These are phyloP conservation scores for Diaporthe sp. DNA, from an alignment of 2,329 filamentous ascomycete species.

Conservation along the genomic window DNA sequence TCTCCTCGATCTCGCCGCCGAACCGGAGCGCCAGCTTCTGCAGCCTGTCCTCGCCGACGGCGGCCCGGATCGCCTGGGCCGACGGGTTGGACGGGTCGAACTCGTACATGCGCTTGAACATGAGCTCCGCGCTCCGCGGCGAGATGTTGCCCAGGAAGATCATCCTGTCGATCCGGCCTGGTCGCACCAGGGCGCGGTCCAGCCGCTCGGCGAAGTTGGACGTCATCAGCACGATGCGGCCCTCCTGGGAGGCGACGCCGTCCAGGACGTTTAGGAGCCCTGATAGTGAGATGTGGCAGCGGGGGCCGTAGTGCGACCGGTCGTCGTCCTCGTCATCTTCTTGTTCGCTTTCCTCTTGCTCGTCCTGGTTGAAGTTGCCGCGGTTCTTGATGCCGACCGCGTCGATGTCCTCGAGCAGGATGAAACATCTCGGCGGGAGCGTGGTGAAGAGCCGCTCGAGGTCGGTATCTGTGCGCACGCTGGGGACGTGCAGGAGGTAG, in stretches of 20 bases:
- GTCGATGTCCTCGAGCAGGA: constrained; percentile 70
- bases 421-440: constrained; percentile 54
- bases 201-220: constrained; percentile 76
- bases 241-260: constrained; percentile 77
- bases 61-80: constrained; percentile 9
- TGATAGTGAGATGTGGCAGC: constrained; percentile 45
- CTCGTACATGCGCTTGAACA: constrained; percentile 62
- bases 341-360: constrained; percentile 27
- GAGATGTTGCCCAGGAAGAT: constrained; percentile 68
- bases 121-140: constrained; percentile 56
- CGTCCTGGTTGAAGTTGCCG: constrained; percentile 42
- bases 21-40: constrained; percentile 66
- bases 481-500: constrained; percentile 77
- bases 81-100: constrained; percentile 46
- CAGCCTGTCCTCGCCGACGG: constrained; percentile 46
- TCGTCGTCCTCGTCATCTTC: constrained; percentile 21
- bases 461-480: constrained; percentile 44
- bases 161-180: constrained; percentile 74
- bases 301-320: constrained; percentile 2
- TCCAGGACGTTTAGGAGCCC: constrained; percentile 79
- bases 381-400: constrained; percentile 60
- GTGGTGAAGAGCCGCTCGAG: constrained; percentile 50
- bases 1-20: constrained; percentile 62
- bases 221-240: constrained; percentile 80
- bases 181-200: constrained; percentile 73